These are phyloP conservation scores for Phialophora expanda DNA, from an alignment of 2,329 filamentous ascomycete genomes.

Conservation along the genomic window DNA sequence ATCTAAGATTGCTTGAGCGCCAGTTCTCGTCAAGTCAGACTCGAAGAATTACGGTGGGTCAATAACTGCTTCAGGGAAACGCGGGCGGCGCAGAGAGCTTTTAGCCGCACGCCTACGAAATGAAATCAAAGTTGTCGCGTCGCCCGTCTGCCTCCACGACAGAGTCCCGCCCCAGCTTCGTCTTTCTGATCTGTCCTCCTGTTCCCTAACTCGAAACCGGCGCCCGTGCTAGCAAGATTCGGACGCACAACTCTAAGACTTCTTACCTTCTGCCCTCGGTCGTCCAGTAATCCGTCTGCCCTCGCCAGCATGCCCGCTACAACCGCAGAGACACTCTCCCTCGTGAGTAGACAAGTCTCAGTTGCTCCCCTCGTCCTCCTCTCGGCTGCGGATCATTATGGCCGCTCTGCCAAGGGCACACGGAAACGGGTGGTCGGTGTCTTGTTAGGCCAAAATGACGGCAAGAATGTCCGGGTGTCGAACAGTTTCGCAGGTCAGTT, in stretches of 20 bases:
- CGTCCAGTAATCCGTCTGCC: neutral
- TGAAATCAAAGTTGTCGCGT: conserved; percentile 8
- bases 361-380: conserved; percentile 97
- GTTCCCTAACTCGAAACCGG: neutral
- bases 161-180: neutral
- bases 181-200: neutral
- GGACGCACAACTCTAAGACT: neutral
- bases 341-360: conserved; percentile 92
- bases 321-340: conserved; percentile 92
- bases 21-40: neutral
- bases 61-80: neutral
- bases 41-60: neutral
- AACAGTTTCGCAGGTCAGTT: conserved; percentile 94
- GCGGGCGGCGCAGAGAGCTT: neutral
- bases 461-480: conserved; percentile 93
- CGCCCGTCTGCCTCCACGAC: conserved; percentile 2
- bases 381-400: conserved; percentile 97
- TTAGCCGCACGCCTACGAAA: neutral
- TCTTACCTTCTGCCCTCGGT: neutral
- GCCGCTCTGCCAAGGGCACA: conserved; percentile 87
- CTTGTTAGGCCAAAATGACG: conserved; percentile 91
- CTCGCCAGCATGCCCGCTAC: conserved; percentile 81
- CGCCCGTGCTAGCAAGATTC: no score
- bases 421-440: conserved; percentile 91
- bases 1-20: neutral